These are phyloP conservation scores for Croton setiger DNA, from an alignment of 441 rosid species.

Conservation along the genomic window DNA sequence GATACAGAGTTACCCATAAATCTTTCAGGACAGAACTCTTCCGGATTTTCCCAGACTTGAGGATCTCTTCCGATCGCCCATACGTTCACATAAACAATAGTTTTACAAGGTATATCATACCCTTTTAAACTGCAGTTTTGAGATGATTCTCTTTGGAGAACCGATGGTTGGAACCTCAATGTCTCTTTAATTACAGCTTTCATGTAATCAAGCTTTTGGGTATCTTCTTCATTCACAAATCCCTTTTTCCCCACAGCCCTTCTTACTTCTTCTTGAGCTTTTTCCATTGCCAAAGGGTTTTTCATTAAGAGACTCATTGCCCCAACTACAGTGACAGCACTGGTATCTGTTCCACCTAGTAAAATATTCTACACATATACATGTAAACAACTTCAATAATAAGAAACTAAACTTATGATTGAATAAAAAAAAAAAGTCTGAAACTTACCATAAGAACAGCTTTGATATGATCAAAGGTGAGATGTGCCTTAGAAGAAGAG, in stretches of 20 bases:
- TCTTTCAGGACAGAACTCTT: not conserved
- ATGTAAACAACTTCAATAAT: too few relatives aligned
- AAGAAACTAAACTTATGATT: too few relatives aligned
- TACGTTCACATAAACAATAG: not conserved
- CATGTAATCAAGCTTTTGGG: not conserved
- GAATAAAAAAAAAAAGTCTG: too few relatives aligned
- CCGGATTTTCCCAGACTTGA: not conserved
- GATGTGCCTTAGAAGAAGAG: too few relatives aligned
- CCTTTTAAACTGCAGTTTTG: not conserved
- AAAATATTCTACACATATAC: too few relatives aligned
- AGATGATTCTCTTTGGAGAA: not conserved
- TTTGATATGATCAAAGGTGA: too few relatives aligned
- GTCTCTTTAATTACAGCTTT: not conserved
- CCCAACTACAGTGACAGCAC: too few relatives aligned
- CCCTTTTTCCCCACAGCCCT: not conserved
- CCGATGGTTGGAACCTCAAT: not conserved
- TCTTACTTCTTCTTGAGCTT: not conserved
- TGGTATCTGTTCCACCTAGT: too few relatives aligned
- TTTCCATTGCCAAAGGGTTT: too few relatives aligned
- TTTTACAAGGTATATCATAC: not conserved
- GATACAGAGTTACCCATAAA: not conserved
- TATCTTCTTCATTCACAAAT: not conserved
- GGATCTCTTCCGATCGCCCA: conserved; percentile 1
- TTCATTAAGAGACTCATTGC: too few relatives aligned
- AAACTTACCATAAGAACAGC: too few relatives aligned